phyloP scores from a whole-genome alignment of 345 rosid genomes.

The Draba incana region DNA sequence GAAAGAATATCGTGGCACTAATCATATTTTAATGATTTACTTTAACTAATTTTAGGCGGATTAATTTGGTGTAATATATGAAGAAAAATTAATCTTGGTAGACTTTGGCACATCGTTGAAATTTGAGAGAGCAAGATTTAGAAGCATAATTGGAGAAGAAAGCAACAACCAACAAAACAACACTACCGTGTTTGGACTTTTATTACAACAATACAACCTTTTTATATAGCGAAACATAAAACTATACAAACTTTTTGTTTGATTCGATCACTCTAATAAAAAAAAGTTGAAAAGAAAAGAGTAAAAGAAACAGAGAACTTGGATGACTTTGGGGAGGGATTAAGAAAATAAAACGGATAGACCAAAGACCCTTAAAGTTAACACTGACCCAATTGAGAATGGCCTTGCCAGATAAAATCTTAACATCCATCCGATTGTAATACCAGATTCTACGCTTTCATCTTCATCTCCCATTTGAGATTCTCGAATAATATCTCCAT shows the following conservation, averaged over 20 bases:
- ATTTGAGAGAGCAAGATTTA: slow-evolving; percentile 3
- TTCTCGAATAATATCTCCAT: slow-evolving; percentile 36
- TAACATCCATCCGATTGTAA: slow-evolving; percentile 32
- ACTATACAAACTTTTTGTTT: slow-evolving; percentile 21
- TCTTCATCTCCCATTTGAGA: slow-evolving; percentile 20
- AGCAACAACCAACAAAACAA: slow-evolving; percentile 17
- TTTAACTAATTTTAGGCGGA: slow-evolving; percentile 7
- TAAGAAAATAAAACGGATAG: slow-evolving; percentile 12
- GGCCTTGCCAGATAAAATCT: slow-evolving; percentile 21
- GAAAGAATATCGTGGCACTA: neutral
- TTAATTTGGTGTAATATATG: neutral
- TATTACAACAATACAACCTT: neutral
- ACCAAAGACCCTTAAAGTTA: slow-evolving; percentile 31
- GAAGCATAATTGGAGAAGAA: slow-evolving; percentile 24
- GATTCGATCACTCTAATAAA: slow-evolving; percentile 36
- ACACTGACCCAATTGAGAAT: slow-evolving; percentile 26
- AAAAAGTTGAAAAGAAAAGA: slow-evolving; percentile 24
- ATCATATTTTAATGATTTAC: neutral
- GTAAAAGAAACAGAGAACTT: slow-evolving; percentile 31
- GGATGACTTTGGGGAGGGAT: slow-evolving; percentile 30
- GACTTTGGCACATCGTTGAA: slow-evolving; percentile 40
- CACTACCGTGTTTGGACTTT: slow-evolving; percentile 13
- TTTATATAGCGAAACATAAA: slow-evolving; percentile 17
- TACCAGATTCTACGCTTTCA: slow-evolving; percentile 27
- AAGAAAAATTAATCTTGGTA: neutral